Conservation (phyloP, 1,139 yeast genomes). For the Nakaseomyces uthaithaninus region DNA sequence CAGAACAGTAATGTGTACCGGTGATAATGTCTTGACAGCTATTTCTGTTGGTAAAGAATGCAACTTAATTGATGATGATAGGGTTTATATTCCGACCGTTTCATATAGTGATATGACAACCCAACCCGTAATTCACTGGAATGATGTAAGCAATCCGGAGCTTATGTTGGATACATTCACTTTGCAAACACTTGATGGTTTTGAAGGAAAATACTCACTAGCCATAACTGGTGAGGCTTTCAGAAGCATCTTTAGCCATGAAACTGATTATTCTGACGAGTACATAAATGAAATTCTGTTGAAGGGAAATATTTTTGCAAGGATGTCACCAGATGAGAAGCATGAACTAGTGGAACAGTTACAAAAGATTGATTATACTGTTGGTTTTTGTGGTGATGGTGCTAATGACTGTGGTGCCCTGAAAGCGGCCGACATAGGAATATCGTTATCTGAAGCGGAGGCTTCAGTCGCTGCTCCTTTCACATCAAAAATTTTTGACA, state of each 20-base stretch:
- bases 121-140: slow-evolving; percentile 46
- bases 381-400: slow-evolving; percentile 97
- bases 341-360: slow-evolving; percentile 88
- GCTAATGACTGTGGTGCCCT: slow-evolving; percentile 97
- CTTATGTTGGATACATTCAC: slow-evolving; percentile 53
- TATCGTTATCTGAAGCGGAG: slow-evolving; percentile 92
- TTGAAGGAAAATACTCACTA: slow-evolving; percentile 43
- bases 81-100: slow-evolving; percentile 65
- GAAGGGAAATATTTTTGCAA: slow-evolving; percentile 73
- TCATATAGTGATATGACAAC: slow-evolving; percentile 21
- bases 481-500: slow-evolving; percentile 82
- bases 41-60: slow-evolving; percentile 87
- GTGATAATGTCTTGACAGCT: slow-evolving; percentile 91
- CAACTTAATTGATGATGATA: slow-evolving; percentile 44
- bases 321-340: slow-evolving; percentile 99
- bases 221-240: slow-evolving; percentile 93
- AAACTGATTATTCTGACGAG: slow-evolving; percentile 32
- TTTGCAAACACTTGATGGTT: slow-evolving; percentile 42
- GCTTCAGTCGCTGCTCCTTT: slow-evolving; percentile 99
- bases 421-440: slow-evolving; percentile 95
- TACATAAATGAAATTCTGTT: slow-evolving; percentile 54
- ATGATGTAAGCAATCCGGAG: slow-evolving; percentile 51
- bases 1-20: slow-evolving; percentile 93
- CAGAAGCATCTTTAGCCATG: slow-evolving; percentile 57
- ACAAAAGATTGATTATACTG: slow-evolving; percentile 79